A percentile compares a stretch with the other conserved stretches of the same genome.
phyloP scores from a whole-genome alignment of 768 basidiomycete species.

The Xerocomellus intermedius region DNA sequence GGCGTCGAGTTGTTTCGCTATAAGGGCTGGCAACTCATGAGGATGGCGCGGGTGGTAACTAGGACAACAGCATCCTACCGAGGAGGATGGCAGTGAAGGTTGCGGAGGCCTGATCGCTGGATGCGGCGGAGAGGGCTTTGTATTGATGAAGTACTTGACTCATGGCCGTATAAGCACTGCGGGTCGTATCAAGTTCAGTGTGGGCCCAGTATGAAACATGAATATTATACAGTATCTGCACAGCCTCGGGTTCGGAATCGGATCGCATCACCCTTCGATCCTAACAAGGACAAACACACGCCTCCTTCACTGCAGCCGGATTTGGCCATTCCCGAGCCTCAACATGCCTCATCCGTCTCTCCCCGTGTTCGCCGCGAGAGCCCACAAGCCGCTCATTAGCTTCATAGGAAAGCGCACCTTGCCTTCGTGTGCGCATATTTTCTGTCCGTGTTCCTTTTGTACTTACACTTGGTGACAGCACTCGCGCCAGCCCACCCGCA shows the following conservation, averaged over 20 bases:
- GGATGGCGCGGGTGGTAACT: slow-evolving; percentile 1
- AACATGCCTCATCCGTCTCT: slow-evolving; percentile 36
- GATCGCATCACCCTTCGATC: slow-evolving; percentile 10
- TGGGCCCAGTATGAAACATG: not conserved
- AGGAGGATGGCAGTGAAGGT: slow-evolving; percentile 13
- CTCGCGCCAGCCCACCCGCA: slow-evolving; percentile 49
- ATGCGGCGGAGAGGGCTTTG: slow-evolving; percentile 14
- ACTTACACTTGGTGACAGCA: slow-evolving; percentile 31
- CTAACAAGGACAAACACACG: slow-evolving; percentile 22
- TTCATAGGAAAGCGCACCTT: slow-evolving; percentile 60
- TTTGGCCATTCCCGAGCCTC: not conserved
- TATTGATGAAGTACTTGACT: slow-evolving; percentile 17
- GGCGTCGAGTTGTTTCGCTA: slow-evolving; percentile 31
- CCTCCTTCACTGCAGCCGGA: not conserved
- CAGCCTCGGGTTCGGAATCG: slow-evolving; percentile 14
- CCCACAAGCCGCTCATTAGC: slow-evolving; percentile 58
- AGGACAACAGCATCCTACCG: slow-evolving; percentile 13
- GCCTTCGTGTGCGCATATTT: slow-evolving; percentile 41
- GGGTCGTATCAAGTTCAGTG: not conserved
- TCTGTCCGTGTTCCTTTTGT: not conserved
- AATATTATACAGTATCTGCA: slow-evolving; percentile 4
- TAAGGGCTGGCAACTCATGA: slow-evolving; percentile 16
- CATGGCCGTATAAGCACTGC: slow-evolving; percentile 13
- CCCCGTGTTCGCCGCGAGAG: slow-evolving; percentile 38
- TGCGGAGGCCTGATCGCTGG: slow-evolving; percentile 3